Conservation (phyloP, 148 eudicot genomes). For the Heliamphora exappendiculata region DNA sequence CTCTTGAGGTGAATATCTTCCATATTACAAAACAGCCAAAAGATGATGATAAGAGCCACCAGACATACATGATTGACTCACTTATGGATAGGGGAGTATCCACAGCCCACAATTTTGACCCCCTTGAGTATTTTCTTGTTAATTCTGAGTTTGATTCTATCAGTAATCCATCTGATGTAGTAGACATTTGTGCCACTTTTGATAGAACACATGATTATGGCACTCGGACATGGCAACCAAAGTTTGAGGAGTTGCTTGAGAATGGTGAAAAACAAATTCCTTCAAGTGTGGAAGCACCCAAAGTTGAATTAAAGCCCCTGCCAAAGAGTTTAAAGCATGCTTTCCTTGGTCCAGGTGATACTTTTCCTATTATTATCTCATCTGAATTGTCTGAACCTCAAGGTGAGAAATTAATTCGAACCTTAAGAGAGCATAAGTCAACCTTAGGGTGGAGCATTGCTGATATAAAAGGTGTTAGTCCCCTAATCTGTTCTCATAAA, state of each 20-base stretch:
- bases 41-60: background rate
- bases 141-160: too few species aligned
- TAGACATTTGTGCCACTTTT: too few species aligned
- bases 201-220: too few species aligned
- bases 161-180: too few species aligned
- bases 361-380: background rate
- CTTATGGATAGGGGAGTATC: background rate
- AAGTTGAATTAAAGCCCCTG: background rate
- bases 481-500: background rate
- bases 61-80: background rate
- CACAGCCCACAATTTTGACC: too few species aligned
- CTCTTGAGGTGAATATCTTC: background rate
- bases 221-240: too few species aligned
- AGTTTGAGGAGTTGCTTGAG: too few species aligned
- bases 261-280: background rate
- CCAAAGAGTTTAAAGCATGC: background rate
- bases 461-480: background rate
- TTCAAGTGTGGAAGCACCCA: background rate
- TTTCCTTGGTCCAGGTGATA: background rate
- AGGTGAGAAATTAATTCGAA: background rate
- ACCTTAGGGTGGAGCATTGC: background rate
- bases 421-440: too few species aligned
- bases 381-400: background rate
- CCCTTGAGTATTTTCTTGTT: too few species aligned
- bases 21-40: too few species aligned